Evolutionary conservation across 176 grass and related monocot species (phyloP), one percentile per base, ranked within the genome.

Genomic region (Rhynchospora pubera): DNA sequence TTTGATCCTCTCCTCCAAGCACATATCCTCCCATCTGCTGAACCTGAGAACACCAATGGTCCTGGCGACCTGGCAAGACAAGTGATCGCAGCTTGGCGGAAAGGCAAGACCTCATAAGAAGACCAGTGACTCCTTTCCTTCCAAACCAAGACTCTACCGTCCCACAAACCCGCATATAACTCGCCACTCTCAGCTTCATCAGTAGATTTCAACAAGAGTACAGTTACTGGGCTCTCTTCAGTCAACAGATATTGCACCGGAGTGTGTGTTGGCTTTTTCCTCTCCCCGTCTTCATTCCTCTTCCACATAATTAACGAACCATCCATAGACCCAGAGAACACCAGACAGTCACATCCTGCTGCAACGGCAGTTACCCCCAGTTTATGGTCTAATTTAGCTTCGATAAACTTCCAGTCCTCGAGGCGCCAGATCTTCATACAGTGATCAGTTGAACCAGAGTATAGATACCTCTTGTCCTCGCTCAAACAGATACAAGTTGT

Each of bases 401-500:
- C 89, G 0, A 88, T n/a, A 22, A 91, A 5, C n/a, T 78, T 86
- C 89, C 89, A 65, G 63, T 65, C 63, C 11, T 65, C 2, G 1
- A 65, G 63, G 5, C 63, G 28, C 80, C 80, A 87, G 28, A 79
- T 86, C 80, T 94, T 94, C 59, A 94, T 59, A 30, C 87, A 89
- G 13, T 69, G 42, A 43, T 91, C 92, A 62, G 89, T 89, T 0
- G 92, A 94, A 0, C 76, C 85, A 6, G 92, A 94, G 70, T 94
- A 94, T 42, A 94, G 85, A 18, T 91, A 43, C 0, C 84, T 83
- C 11, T 83, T 86, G 13, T 1, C 57, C 73, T 86, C 85, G 84
- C 87, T 85, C 5, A 94, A 86, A 86, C 85, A 84, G 32, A 94
- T 89, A 58, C 86, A 94, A 9, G 90, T 91, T 12, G 90, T 60